Conservation (phyloP, 257 asterid genomes). For the Lavandula angustifolia region DNA sequence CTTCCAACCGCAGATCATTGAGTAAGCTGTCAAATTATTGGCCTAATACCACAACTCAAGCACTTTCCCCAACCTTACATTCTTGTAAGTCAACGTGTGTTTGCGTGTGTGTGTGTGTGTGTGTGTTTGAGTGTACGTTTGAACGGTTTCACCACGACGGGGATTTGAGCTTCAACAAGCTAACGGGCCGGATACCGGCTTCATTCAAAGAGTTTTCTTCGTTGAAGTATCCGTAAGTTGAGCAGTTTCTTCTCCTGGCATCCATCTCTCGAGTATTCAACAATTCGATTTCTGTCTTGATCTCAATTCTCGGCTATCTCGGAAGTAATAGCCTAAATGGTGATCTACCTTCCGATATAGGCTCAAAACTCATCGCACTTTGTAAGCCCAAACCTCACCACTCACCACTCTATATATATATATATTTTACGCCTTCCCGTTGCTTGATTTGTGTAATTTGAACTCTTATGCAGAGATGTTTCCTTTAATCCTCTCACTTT, state of each 20-base stretch:
- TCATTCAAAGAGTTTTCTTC: slow-evolving; percentile 49
- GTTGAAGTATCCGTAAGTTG: slow-evolving; percentile 53
- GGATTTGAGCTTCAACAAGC: slow-evolving; percentile 75
- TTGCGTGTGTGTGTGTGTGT: background rate
- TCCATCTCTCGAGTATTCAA: background rate
- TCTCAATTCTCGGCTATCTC: slow-evolving; percentile 62
- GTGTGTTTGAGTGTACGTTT: background rate
- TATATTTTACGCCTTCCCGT: no score
- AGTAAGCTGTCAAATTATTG: slow-evolving; percentile 54
- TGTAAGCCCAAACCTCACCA: slow-evolving; percentile 46
- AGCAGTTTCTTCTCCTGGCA: background rate
- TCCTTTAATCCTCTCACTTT: slow-evolving; percentile 61
- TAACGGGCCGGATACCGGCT: slow-evolving; percentile 57
- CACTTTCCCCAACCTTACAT: slow-evolving; percentile 45
- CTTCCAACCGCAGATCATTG: slow-evolving; percentile 48
- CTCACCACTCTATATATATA: no score
- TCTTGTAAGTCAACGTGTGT: slow-evolving; percentile 41
- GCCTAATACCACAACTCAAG: slow-evolving; percentile 51
- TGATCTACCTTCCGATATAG: slow-evolving; percentile 48
- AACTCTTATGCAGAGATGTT: slow-evolving; percentile 50
- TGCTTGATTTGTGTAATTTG: background rate
- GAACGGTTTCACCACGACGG: slow-evolving; percentile 29
- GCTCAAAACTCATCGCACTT: slow-evolving; percentile 47
- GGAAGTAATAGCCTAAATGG: slow-evolving; percentile 68
- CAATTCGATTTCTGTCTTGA: slow-evolving; percentile 16